Evolutionary conservation across 1,139 yeast genomes (phyloP), one percentile per base, ranked within the genome.

Genomic region (Taphrina communis): DNA sequence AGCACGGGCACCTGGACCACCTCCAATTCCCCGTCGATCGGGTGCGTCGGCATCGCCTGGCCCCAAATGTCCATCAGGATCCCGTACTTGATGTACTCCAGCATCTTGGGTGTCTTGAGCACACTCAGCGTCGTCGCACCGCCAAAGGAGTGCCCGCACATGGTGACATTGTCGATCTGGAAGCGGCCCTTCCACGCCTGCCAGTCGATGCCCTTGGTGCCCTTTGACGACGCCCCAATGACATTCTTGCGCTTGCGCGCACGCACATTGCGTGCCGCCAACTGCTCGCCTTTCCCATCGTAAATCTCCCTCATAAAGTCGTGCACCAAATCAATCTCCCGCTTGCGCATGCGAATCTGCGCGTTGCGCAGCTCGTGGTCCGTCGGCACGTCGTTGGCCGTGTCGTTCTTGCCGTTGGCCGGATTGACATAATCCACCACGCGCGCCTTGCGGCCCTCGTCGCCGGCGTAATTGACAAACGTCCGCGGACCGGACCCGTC

Each of bases 401-500:
- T 65, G 57, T 65, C 68, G 50, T 65, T 58, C 44, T 35, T 36
- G 21, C 63, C 68, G 41, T 51, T 46, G 11, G 21, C 57, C 11
- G 68, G 63, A 12, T 42, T 19, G 46, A 65, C 42, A 44, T 65
- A 65, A 35, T 57, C 55, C 25, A 65, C 68, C 17, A 46, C 58
- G 21, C 68, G 57, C 17, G 68, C 44, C 7, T 38, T 17, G 17
- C 55, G 42, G 17, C 68, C 68, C n/a, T 48, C 51, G 31, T 25
- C 31, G 31, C 31, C 4, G 7, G 35, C 50, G 42, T 50, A 52
- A 19, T 65, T 65, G 52, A 65, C 68, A 39, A 65, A 57, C 21
- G 68, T 57, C 17, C 58, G 31, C 6, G 68, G 68, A 1, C 68
- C 73, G 12, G 72, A 66, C 11, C 67, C 62, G 52, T 73, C 75